These are phyloP conservation scores for Sicyos edulis DNA, from an alignment of 306 rosid genomes.

Conservation along the genomic window DNA sequence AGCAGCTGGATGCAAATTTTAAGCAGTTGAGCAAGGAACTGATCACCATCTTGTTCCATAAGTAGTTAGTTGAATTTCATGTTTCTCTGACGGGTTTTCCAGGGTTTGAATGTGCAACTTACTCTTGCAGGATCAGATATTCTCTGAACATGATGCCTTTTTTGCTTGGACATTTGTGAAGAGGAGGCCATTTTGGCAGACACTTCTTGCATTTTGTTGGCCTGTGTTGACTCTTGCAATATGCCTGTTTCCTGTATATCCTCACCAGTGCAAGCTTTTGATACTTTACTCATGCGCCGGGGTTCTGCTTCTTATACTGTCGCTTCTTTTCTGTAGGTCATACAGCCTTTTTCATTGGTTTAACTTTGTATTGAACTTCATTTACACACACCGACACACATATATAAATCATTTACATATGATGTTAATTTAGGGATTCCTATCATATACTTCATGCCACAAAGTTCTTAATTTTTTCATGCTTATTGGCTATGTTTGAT, in stretches of 20 bases:
- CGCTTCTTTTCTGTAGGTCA: constrained; percentile 75
- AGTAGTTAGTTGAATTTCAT: neutral
- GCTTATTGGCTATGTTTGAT: neutral
- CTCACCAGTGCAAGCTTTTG: constrained; percentile 86
- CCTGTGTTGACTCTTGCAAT: constrained; percentile 94
- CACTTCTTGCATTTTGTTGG: constrained; percentile 95
- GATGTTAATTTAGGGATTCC: neutral
- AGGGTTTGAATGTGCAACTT: constrained; percentile 30
- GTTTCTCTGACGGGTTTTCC: constrained; percentile 8
- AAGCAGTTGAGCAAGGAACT: neutral
- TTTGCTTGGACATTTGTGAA: constrained; percentile 96
- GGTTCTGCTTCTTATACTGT: constrained; percentile 70
- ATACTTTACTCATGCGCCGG: constrained; percentile 95
- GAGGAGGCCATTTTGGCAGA: constrained; percentile 94
- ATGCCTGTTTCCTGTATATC: constrained; percentile 96
- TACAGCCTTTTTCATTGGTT: constrained; percentile 16
- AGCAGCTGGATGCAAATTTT: neutral
- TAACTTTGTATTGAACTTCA: neutral
- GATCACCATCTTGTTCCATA: neutral
- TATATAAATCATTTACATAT: neutral
- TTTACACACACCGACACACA: neutral
- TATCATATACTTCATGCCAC: no score
- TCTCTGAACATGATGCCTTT: constrained; percentile 90
- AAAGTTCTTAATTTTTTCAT: neutral
- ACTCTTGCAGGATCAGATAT: constrained; percentile 75